Evolutionary conservation across 306 rosid species (phyloP).

Genomic region (Quercus mongolica): DNA sequence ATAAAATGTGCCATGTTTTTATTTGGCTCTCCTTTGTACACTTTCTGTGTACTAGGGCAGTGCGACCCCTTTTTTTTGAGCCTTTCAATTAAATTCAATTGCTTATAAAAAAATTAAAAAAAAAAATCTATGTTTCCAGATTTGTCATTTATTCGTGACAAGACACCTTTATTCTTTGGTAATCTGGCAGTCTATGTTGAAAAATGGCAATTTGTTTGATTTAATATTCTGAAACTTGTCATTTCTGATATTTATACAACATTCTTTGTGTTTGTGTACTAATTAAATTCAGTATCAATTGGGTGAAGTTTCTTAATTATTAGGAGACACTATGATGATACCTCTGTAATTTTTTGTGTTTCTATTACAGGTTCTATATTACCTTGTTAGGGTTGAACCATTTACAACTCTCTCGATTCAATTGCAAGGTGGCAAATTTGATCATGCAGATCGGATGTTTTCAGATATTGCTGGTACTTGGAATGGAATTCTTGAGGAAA

Average conservation of each 20-base stretch:
- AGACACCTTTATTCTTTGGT: background rate
- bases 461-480: conserved; percentile 87
- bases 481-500: conserved; percentile 94
- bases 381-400: conserved; percentile 96
- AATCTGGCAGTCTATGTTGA: background rate
- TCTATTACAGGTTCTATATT: conserved; percentile 78
- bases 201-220: background rate
- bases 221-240: background rate
- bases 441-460: conserved; percentile 99
- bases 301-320: background rate
- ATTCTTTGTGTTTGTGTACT: background rate
- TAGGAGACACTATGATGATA: conserved; percentile 3
- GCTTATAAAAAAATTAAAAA: too few species aligned
- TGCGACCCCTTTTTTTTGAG: too few species aligned
- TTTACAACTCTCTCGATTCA: conserved; percentile 93
- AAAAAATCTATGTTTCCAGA: background rate
- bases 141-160: background rate
- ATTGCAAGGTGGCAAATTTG: conserved; percentile 96
- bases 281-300: background rate
- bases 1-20: background rate
- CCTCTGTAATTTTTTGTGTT: conserved; percentile 5
- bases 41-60: too few species aligned
- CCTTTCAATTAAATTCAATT: too few species aligned
- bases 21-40: background rate
- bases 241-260: background rate